Base-by-base conservation (phyloP, 2,329 filamentous ascomycete genomes). In the Cryphonectria carpinicola region DNA sequence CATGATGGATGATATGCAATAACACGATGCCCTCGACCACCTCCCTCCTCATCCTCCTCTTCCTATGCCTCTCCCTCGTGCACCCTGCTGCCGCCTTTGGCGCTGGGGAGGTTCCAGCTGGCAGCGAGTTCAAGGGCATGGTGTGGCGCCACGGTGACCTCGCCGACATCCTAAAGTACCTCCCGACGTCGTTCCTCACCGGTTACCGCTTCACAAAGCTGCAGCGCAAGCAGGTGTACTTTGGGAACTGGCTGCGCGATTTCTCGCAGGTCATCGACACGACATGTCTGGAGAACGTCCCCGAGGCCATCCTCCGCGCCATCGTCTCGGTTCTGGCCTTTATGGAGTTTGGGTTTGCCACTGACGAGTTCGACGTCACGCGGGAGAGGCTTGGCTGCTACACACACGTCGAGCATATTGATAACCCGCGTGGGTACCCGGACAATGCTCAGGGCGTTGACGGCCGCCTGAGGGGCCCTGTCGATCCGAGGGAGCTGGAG, bases 321-420 rank as follows among this genome's bases (percentile, higher is more conserved):
- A 81, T 88, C 46, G 84, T 88, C 25, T 86, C 85, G 79, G 82
- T 88, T 17, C 78, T 88, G 70, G 85, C 83, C 2, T 87, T 87
- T 77, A 85, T 88, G 82, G 83, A 81, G 61, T 88, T 88, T 74
- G 86, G 86, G 25, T 88, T 87, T 76, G 86, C 85, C 11, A 88
- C 86, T 22, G 82, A 81, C 67, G 86, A 88, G 73, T 88, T 88
- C 71, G 86, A 88, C 74, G 86, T 88, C 60, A 88, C 86, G 0
- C 77, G 81, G 4, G 85, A 87, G 54, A 78, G 86, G 52, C 80
- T 88, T 10, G 86, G 86, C 43, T 79, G 78, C 69, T 84, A 84
- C 72, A 76, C 84, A 43, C 85, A 85, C 22, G 84, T 86, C 70
- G 86, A 88, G 75, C 86, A 88, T 73, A 86, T 87, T 65, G 84